Percentiles rank a stretch among this genome's conserved stretches.
Evolutionary conservation across 345 rosid species (phyloP).

Genomic region (Linum lewisii): DNA sequence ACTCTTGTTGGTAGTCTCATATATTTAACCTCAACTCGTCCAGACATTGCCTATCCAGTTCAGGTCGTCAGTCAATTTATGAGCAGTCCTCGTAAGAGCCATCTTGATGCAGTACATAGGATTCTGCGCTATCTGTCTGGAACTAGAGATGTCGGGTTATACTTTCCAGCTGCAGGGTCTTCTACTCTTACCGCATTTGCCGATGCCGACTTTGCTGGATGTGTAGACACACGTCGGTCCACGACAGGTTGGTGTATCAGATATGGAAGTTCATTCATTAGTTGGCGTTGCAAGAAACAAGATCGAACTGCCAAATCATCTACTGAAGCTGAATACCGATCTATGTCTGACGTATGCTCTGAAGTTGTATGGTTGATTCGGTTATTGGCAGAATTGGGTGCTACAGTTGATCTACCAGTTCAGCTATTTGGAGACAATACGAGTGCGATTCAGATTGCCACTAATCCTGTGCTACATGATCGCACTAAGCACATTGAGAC

Average conservation of each 20-base stretch:
- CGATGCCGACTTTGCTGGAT: conserved; percentile 6
- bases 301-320: neutral
- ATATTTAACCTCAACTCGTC: no score
- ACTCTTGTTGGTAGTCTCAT: no score
- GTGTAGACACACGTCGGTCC: neutral
- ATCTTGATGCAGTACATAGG: neutral
- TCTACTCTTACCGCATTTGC: neutral
- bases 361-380: no score
- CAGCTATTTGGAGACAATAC: no score
- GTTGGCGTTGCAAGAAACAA: conserved; percentile 7
- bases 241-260: conserved; percentile 3
- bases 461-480: no score
- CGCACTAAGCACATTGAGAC: no score
- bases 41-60: no score
- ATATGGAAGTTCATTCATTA: neutral
- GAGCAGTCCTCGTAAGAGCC: neutral
- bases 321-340: no score
- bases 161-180: neutral
- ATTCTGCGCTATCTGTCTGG: neutral
- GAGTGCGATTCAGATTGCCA: no score
- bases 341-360: no score
- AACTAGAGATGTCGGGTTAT: neutral
- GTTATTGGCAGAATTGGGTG: no score
- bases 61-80: conserved; percentile 7
- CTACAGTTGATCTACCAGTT: no score